Evolutionary conservation across 176 grass and related monocot genomes (phyloP), one percentile per base, ranked within the genome.

Genomic region (Phyllostachys edulis): DNA sequence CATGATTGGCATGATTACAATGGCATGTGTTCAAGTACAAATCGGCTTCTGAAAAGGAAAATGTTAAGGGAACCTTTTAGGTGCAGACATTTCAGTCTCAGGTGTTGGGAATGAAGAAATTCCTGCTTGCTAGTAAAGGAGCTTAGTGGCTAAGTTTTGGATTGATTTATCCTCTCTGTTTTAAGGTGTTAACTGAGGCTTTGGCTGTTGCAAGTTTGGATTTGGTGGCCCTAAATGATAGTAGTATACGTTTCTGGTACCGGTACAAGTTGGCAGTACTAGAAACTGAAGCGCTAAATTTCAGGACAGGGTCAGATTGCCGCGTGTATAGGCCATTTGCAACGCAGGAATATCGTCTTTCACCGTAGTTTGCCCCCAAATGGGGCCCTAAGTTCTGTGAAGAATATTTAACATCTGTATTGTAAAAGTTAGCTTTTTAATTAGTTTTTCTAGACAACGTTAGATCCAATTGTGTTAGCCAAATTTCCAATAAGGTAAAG

Each of bases 141-240:
- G 29, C 79, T 81, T 81, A 70, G 37, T 40, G 49, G 6, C 36
- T 67, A 81, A 81, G 79, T 24, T 14, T 42, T 57, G 50, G 13
- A 16, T 69, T 81, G 21, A 37, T 36, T 51, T 50, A 51, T 20
- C 14, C 7, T 2, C 15, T 34, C 7, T 20, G 2, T 52, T 66
- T 36, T 4, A 18, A 37, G 32, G 5, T 66, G 63, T 18, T 66
- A 62, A 27, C 4, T 62, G 15, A 37, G 63, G 32, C 63, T 66
- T 51, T 73, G 26, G 15, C 34, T 73, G 32, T 16, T 50, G 69
- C 14, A 34, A 20, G n/a, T 17, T 17, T 9, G n/a, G 47, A 18
- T 52, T 5, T 73, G 12, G 15, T 49, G 26, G 5, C 6, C 0
- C 23, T 49, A 24, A 15, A 7, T 70, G 11, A n/a, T 45, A 44